phyloP scores from a whole-genome alignment of 768 basidiomycete genomes.

The Boletus patriciae region DNA sequence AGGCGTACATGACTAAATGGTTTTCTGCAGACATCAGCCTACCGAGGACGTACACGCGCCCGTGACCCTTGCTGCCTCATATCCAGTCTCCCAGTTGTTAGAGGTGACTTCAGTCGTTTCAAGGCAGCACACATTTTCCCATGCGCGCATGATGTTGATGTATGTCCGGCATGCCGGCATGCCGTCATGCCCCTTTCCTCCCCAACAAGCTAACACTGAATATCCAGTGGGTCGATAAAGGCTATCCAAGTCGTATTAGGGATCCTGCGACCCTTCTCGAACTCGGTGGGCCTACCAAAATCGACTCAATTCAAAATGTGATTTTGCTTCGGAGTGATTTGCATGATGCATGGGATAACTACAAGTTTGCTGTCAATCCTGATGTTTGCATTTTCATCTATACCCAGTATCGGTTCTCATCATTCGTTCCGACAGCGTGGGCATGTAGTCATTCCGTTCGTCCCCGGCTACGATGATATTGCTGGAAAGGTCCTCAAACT shows the following conservation, averaged over 20 bases:
- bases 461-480: background rate
- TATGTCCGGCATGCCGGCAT: background rate
- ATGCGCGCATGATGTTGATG: slow-evolving; percentile 24
- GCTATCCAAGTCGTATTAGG: slow-evolving; percentile 18
- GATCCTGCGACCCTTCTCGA: slow-evolving; percentile 12
- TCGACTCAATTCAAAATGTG: slow-evolving; percentile 30
- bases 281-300: slow-evolving; percentile 17
- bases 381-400: slow-evolving; percentile 15
- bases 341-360: slow-evolving; percentile 25
- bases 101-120: background rate
- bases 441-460: background rate
- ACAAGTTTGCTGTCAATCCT: slow-evolving; percentile 30
- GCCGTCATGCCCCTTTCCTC: background rate
- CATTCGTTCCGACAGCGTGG: background rate
- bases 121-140: slow-evolving; percentile 22
- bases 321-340: slow-evolving; percentile 28
- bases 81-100: background rate
- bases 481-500: slow-evolving; percentile 8
- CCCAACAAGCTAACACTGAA: slow-evolving; percentile 7
- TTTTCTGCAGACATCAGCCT: background rate
- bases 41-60: background rate
- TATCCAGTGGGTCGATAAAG: slow-evolving; percentile 21
- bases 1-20: background rate
- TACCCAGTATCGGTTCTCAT: background rate
- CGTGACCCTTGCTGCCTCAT: background rate